These are phyloP conservation scores for Phyllosticta citribraziliensis DNA, from an alignment of 2,329 filamentous ascomycete genomes.

Conservation along the genomic window DNA sequence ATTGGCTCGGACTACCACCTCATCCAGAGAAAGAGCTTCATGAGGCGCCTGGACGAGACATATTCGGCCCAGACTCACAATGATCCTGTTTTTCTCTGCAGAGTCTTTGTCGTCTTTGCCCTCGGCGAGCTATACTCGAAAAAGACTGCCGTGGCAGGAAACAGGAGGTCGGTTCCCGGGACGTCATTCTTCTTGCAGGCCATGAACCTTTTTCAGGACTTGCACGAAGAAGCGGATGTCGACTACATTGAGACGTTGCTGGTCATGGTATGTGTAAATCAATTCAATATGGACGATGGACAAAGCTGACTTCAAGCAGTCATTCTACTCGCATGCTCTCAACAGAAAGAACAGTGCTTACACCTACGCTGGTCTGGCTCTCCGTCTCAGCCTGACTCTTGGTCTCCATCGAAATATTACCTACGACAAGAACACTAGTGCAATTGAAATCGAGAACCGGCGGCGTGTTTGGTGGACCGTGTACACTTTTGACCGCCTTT, in stretches of 20 bases:
- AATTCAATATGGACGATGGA: neutral
- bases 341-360: conserved; percentile 16
- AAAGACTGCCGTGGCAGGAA: conserved; percentile 6
- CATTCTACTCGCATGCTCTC: conserved; percentile 16
- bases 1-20: conserved; percentile 11
- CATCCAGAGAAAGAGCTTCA: conserved; percentile 9
- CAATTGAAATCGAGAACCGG: conserved; percentile 13
- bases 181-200: conserved; percentile 12
- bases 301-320: conserved; percentile 7
- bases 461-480: conserved; percentile 20
- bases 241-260: conserved; percentile 16
- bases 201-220: conserved; percentile 12
- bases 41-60: conserved; percentile 9
- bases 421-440: conserved; percentile 7
- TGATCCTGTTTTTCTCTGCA: conserved; percentile 13
- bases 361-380: conserved; percentile 13
- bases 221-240: conserved; percentile 14
- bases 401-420: conserved; percentile 13
- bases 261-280: conserved; percentile 12
- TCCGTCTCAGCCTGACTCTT: conserved; percentile 12
- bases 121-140: conserved; percentile 14
- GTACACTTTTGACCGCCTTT: conserved; percentile 39
- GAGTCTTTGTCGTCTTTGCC: conserved; percentile 14
- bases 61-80: conserved; percentile 10
- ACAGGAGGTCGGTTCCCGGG: conserved; percentile 10